Conservation (phyloP, 176 grass and related monocot species). For the Aegilops umbellulata region DNA sequence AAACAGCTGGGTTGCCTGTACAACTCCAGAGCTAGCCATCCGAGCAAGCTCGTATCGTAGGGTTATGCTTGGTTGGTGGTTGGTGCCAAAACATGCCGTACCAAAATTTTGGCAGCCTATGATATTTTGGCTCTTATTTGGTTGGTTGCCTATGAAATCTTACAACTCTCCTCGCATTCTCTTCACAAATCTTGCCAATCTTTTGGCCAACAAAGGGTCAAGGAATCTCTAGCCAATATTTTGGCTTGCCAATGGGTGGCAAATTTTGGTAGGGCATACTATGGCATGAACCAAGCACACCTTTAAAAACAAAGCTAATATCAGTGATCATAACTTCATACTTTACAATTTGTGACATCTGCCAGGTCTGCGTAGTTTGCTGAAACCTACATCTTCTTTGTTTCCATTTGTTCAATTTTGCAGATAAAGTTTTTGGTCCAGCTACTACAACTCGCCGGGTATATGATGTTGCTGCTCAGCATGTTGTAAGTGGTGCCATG, state of each 20-base stretch:
- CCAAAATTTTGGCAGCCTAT: too few species aligned
- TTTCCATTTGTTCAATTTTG: conserved; percentile 11
- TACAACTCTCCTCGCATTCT: too few species aligned
- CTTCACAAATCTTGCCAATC: too few species aligned
- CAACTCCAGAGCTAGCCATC: background rate
- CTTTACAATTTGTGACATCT: background rate
- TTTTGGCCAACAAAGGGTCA: too few species aligned
- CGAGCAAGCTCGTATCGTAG: background rate
- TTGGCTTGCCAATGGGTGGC: too few species aligned
- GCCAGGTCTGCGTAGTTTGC: background rate
- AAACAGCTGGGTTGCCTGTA: background rate
- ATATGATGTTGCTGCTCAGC: conserved; percentile 90
- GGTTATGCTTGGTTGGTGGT: too few species aligned
- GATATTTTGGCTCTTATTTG: too few species aligned
- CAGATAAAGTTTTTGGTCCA: conserved; percentile 99
- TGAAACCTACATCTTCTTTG: conserved; percentile 11
- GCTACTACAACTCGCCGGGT: conserved; percentile 90
- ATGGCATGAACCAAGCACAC: too few species aligned
- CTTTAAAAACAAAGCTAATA: background rate
- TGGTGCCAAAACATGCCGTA: too few species aligned
- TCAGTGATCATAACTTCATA: background rate
- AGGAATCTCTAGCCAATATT: too few species aligned
- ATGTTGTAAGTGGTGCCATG: conserved; percentile 96
- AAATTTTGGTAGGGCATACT: too few species aligned
- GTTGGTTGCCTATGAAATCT: too few species aligned